Conservation (phyloP, 2,329 filamentous ascomycete species). For the Colletotrichum spinosum region DNA sequence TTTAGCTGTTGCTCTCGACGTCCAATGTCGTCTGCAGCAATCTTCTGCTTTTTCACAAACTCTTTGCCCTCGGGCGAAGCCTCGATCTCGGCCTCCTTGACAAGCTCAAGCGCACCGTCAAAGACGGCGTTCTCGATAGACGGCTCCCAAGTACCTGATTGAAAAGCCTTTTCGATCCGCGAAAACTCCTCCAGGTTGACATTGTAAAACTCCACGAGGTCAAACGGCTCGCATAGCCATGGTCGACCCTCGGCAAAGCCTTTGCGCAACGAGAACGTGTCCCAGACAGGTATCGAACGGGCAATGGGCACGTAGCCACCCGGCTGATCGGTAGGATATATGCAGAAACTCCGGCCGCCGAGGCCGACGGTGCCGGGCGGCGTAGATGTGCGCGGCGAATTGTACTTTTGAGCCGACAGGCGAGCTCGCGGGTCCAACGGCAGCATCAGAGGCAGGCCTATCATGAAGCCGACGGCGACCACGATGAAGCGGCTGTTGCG, state of each 20-base stretch:
- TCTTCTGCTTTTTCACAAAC: too few species aligned
- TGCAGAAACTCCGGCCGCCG: conserved; percentile 49
- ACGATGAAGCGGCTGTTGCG: conserved; percentile 48
- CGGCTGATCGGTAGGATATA: conserved; percentile 52
- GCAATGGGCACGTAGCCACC: conserved; percentile 55
- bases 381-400: conserved; percentile 49
- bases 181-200: conserved; percentile 48
- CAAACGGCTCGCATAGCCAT: conserved; percentile 52
- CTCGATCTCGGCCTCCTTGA: too few species aligned
- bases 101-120: conserved; percentile 24
- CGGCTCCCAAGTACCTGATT: conserved; percentile 44
- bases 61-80: too few species aligned
- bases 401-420: conserved; percentile 46
- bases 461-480: conserved; percentile 48
- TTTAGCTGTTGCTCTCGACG: too few species aligned
- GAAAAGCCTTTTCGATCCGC: conserved; percentile 43
- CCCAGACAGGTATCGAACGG: conserved; percentile 47
- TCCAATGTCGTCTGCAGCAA: too few species aligned
- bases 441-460: conserved; percentile 49
- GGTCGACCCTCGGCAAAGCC: conserved; percentile 45
- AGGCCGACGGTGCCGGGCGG: conserved; percentile 51
- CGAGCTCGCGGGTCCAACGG: conserved; percentile 41
- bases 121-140: conserved; percentile 36
- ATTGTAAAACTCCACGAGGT: conserved; percentile 49
- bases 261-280: conserved; percentile 46